phyloP scores from a whole-genome alignment of 2,329 filamentous ascomycete species.

The Aspergillus eucalypticola region DNA sequence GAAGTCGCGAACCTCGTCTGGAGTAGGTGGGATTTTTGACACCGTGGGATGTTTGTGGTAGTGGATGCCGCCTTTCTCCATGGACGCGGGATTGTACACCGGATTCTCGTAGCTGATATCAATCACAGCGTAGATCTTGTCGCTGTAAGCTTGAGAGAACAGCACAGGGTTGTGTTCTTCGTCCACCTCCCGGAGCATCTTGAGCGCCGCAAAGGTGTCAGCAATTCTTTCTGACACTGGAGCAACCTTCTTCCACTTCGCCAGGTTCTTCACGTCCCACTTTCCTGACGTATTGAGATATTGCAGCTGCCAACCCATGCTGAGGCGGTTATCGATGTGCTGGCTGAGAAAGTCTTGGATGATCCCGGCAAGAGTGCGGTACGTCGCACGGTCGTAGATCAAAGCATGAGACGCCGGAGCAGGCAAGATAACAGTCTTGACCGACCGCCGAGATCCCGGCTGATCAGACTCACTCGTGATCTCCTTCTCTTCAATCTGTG shows the following conservation, averaged over 20 bases:
- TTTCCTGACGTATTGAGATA: slow-evolving; percentile 87
- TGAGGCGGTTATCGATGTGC: slow-evolving; percentile 74
- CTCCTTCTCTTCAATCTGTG: slow-evolving; percentile 24
- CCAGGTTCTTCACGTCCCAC: slow-evolving; percentile 96
- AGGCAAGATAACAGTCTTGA: slow-evolving; percentile 72
- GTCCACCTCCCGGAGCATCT: slow-evolving; percentile 88
- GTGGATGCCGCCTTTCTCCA: slow-evolving; percentile 66
- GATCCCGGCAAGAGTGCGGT: slow-evolving; percentile 74
- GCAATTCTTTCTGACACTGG: slow-evolving; percentile 79
- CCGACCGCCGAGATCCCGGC: slow-evolving; percentile 47
- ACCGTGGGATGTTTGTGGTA: slow-evolving; percentile 91
- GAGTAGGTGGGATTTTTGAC: slow-evolving; percentile 79
- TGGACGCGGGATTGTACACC: slow-evolving; percentile 76
- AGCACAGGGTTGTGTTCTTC: slow-evolving; percentile 73
- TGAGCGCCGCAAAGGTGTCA: slow-evolving; percentile 81
- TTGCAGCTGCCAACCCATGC: slow-evolving; percentile 86
- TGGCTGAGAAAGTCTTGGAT: slow-evolving; percentile 78
- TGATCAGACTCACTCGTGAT: slow-evolving; percentile 2
- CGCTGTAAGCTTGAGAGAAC: slow-evolving; percentile 69
- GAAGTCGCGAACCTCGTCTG: slow-evolving; percentile 62
- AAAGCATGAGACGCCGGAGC: slow-evolving; percentile 79
- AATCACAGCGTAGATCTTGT: slow-evolving; percentile 71
- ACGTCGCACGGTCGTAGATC: slow-evolving; percentile 74
- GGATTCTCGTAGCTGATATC: slow-evolving; percentile 91
- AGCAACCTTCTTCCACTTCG: slow-evolving; percentile 80